Evolutionary conservation across 306 rosid species (phyloP), one percentile per base, ranked within the genome.

Genomic region (Delonix regia): DNA sequence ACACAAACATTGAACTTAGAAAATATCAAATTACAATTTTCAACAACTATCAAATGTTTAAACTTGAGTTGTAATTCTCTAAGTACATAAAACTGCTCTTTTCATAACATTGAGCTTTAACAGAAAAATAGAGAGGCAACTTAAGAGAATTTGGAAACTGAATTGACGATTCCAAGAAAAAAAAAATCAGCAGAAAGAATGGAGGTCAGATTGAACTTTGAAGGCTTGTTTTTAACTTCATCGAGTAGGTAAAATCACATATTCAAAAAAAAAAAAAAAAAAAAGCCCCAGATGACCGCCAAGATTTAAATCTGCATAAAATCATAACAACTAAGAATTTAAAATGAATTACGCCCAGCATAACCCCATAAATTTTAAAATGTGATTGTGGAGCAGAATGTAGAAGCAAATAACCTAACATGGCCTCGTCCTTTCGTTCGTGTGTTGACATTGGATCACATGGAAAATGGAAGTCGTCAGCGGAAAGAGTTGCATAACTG

Each of bases 401-500:
- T 4, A 22, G 51, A 73, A 77, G 86, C n/a, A 83, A 93, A 95
- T 22, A 82, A 92, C 98, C 97, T 57, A 60, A 68, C 93, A 94
- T 51, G 75, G 97, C 93, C 28, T 90, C 97, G 51, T 92, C 95
- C 82, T 94, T 92, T 56, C 92, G 90, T 56, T 90, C 93, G 47
- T 85, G 92, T 15, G 86, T 62, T 22, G 97, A 90, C 53, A 90
- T 84, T n/a, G 81, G 91, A 76, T 90, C 92, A 16, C 76, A 18
- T 7, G 93, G 88, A 61, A 90, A 79, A 73, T 81, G 87, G 52
- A 92, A 72, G 64, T 94, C 97, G 24, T 94, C 99, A 0, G 73
- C 45, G 14, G 97, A 85, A 77, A 87, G 21, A 18, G 92, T 74
- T 0, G 88, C 89, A 57, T 69, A 88, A 83, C 89, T 77, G 69